Evolutionary conservation across 2,329 filamentous ascomycete genomes (phyloP).

Genomic region (Fusarium dlaminii): DNA sequence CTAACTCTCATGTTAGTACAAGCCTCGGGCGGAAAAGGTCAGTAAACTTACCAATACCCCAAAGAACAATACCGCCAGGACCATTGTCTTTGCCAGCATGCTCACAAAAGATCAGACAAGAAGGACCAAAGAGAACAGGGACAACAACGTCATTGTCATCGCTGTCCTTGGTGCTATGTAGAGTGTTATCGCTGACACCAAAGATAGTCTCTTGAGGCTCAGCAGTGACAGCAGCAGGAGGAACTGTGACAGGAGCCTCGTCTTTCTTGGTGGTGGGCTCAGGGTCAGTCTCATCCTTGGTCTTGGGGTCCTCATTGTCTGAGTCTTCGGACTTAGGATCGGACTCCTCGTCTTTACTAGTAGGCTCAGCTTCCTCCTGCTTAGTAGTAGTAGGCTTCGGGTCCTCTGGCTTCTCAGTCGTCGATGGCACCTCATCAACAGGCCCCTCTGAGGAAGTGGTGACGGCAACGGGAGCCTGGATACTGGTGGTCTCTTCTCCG

Average conservation of each 20-base stretch:
- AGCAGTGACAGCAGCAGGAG: not conserved
- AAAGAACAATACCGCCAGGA: not conserved
- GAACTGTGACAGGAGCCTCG: not conserved
- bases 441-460: not conserved
- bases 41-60: not conserved
- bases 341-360: not conserved
- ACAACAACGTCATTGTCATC: not conserved
- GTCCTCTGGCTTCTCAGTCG: not conserved
- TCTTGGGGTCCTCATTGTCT: not conserved
- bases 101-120: slow-evolving; percentile 1
- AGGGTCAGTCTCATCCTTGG: not conserved
- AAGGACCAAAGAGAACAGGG: not conserved
- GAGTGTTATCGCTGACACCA: not conserved
- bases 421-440: not conserved
- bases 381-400: not conserved
- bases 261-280: not conserved
- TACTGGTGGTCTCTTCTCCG: not conserved
- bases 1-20: not conserved
- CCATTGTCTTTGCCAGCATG: not conserved
- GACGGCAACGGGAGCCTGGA: rapidly evolving
- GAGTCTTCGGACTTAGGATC: not conserved
- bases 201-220: not conserved
- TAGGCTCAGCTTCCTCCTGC: not conserved
- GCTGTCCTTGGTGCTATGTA: not conserved
- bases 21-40: rapidly evolving